Percentiles rank a stretch among this genome's conserved stretches.
Evolutionary conservation across 345 rosid genomes (phyloP).

Genomic region (Crucihimalaya himalaica): DNA sequence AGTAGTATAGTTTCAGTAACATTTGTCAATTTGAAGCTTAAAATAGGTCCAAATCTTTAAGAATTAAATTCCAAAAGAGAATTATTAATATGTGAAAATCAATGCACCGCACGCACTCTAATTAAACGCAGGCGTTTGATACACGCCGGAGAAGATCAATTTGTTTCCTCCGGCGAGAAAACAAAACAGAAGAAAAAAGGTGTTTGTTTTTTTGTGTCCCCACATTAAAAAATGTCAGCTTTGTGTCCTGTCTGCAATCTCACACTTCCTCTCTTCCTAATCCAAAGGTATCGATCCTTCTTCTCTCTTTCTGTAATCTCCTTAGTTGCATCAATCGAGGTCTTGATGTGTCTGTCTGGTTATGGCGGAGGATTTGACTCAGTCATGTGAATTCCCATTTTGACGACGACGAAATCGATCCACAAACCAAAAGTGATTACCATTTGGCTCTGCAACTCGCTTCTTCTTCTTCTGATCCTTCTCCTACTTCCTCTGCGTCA

Average conservation of each 20-base stretch:
- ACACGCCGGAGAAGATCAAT: not conserved
- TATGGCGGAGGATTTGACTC: slow-evolving; percentile 17
- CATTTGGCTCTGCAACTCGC: slow-evolving; percentile 51
- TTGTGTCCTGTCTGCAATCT: slow-evolving; percentile 63
- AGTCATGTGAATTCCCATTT: slow-evolving; percentile 82
- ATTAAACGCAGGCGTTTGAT: not conserved
- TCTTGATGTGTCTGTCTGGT: not conserved
- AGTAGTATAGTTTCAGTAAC: too few relatives aligned
- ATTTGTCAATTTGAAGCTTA: too few relatives aligned
- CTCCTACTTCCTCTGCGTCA: slow-evolving; percentile 22
- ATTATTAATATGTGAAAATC: too few relatives aligned
- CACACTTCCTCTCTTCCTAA: slow-evolving; percentile 43
- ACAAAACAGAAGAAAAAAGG: not conserved
- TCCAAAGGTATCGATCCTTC: slow-evolving; percentile 49
- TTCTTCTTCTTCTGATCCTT: slow-evolving; percentile 33
- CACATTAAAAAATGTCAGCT: slow-evolving; percentile 36
- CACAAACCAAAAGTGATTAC: slow-evolving; percentile 39
- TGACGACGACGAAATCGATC: slow-evolving; percentile 48
- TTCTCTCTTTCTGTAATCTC: not conserved
- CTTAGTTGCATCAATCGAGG: not conserved
- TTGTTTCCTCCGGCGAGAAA: not conserved
- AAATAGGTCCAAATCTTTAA: too few relatives aligned
- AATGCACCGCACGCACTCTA: not conserved
- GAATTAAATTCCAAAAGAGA: not conserved
- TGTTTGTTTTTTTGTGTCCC: not conserved